Percentiles rank a stretch among this genome's conserved stretches.
phyloP scores from a whole-genome alignment of 768 basidiomycete genomes.

The Steccherinum ochraceum region DNA sequence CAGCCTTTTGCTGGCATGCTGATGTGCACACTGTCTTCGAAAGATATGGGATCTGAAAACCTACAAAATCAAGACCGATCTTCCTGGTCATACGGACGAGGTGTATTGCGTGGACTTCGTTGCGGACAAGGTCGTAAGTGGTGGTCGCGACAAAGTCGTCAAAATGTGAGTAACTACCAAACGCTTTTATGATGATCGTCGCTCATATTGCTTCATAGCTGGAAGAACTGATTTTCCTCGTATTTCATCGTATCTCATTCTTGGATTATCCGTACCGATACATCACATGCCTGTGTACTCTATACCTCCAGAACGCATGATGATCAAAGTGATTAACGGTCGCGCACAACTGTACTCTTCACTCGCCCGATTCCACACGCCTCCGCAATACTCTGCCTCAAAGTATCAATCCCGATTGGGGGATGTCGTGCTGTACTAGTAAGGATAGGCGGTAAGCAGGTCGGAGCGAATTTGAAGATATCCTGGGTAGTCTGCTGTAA shows the following conservation, averaged over 20 bases:
- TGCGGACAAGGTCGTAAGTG: constrained; percentile 97
- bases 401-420: constrained; percentile 48
- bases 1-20: neutral
- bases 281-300: too few relatives aligned
- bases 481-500: constrained; percentile 40
- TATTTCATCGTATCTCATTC: neutral
- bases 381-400: constrained; percentile 52
- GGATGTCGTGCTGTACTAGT: constrained; percentile 45
- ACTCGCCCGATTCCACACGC: constrained; percentile 40
- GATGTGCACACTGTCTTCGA: neutral
- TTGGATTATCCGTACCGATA: neutral
- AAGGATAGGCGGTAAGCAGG: constrained; percentile 62
- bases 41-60: constrained; percentile 97
- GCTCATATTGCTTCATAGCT: constrained; percentile 10
- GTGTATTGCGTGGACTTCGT: constrained; percentile 99
- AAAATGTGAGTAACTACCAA: constrained; percentile 68
- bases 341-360: constrained; percentile 6
- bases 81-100: constrained; percentile 95
- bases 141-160: constrained; percentile 85
- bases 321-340: too few relatives aligned
- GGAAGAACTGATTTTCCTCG: constrained; percentile 20
- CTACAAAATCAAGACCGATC: constrained; percentile 89
- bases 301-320: too few relatives aligned
- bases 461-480: constrained; percentile 48
- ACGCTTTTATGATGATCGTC: neutral